Percentiles rank a stretch among this genome's conserved stretches.
phyloP scores from a whole-genome alignment of 1,284 basidiomycete species.

The Pseudozyma tsukubaensis region DNA sequence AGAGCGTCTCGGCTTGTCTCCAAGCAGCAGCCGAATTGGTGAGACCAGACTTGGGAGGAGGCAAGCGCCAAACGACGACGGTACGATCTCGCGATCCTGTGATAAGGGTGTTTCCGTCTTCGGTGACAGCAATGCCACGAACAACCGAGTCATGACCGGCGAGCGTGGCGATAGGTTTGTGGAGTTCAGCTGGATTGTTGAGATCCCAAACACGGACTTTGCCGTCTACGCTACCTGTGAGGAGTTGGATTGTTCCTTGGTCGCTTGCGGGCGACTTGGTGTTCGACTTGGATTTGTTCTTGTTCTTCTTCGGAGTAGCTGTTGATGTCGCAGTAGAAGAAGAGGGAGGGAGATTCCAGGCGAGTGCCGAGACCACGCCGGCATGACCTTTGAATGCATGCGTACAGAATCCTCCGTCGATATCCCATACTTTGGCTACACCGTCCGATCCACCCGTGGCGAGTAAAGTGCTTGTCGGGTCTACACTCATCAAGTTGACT shows the following conservation, averaged over 20 bases:
- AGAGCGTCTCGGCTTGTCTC: constrained; percentile 57
- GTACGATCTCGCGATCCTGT: constrained; percentile 60
- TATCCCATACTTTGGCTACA: constrained; percentile 95
- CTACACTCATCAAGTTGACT: constrained; percentile 81
- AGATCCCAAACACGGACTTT: constrained; percentile 66
- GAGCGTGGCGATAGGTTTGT: constrained; percentile 55
- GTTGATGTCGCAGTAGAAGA: background rate
- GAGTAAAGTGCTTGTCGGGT: constrained; percentile 88
- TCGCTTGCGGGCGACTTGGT: background rate
- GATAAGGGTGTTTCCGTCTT: constrained; percentile 55
- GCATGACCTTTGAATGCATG: constrained; percentile 92
- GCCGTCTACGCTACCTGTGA: constrained; percentile 81
- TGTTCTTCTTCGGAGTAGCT: constrained; percentile 7
- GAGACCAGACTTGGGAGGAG: background rate
- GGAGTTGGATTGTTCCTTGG: constrained; percentile 77
- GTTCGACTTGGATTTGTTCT: constrained; percentile 25
- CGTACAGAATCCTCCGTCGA: constrained; percentile 86
- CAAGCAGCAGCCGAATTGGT: constrained; percentile 25
- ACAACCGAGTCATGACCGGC: constrained; percentile 64
- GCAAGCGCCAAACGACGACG: constrained; percentile 53
- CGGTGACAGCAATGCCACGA: constrained; percentile 55
- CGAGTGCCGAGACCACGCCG: constrained; percentile 91
- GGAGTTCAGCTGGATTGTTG: constrained; percentile 34
- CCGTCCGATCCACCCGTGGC: constrained; percentile 97
- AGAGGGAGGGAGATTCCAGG: constrained; percentile 79